A percentile compares a stretch with the other conserved stretches of the same genome.
phyloP scores from a whole-genome alignment of 2,329 filamentous ascomycete species.

The Colletotrichum sp. region DNA sequence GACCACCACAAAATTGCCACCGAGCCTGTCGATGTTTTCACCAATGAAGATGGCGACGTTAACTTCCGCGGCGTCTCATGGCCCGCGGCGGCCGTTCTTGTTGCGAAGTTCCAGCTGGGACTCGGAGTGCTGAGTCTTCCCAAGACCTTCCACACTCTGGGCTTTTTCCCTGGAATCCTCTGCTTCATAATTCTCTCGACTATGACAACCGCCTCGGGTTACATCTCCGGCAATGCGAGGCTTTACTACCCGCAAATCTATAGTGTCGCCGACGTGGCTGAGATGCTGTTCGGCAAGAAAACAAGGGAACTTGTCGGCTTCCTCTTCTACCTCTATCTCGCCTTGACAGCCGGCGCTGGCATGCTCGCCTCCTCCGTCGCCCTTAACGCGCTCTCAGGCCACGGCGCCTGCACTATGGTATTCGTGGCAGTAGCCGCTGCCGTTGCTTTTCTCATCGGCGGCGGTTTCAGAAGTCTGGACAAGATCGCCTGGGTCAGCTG shows the following conservation, averaged over 20 bases:
- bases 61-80: background rate
- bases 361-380: background rate
- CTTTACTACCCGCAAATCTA: background rate
- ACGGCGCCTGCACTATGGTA: background rate
- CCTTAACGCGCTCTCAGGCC: background rate
- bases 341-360: background rate
- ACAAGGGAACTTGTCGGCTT: background rate
- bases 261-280: background rate
- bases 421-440: background rate
- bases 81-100: background rate
- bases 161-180: background rate
- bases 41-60: background rate
- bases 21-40: background rate
- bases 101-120: background rate
- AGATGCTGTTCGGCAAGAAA: background rate
- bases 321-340: background rate
- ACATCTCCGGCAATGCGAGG: background rate
- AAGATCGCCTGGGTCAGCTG: background rate
- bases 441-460: background rate
- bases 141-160: background rate
- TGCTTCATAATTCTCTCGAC: background rate
- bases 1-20: background rate
- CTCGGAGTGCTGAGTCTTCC: background rate
- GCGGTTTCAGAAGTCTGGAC: background rate
- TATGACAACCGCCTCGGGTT: background rate